Evolutionary conservation across 2,329 filamentous ascomycete genomes (phyloP), one percentile per base, ranked within the genome.

Genomic region (Cytospora mali): DNA sequence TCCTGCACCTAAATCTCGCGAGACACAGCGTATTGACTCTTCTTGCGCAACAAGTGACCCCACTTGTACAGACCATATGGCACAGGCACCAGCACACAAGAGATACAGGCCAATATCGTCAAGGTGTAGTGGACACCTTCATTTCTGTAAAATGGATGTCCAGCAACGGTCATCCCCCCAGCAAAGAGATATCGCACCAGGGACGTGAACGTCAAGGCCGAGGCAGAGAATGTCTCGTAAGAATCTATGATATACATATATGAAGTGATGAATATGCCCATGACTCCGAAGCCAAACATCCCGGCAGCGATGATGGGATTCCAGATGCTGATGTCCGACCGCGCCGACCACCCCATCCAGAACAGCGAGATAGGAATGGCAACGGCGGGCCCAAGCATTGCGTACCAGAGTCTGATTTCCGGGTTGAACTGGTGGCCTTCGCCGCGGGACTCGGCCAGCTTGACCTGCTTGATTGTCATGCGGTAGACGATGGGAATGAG

Each of bases 261-360:
- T 0, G 69, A 69, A 21, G 71, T 72, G 21, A 75, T 65, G 27
- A 65, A 65, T 1, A 81, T 77, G 5, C 76, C 75, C 50, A 77
- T 78, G 67, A 81, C 74, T 2, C 76, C 77, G 50, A 77, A 80
- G 1, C 80, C 80, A 28, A 83, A 80, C 0, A 80, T 62, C 0
- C 71, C 70, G 0, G 75, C 72, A 0, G 78, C 80, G 0, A 80
- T 69, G 3, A 82, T 75, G 6, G 75, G 74, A 0, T 77, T 79
- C 74, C 80, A 81, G 66, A 78, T 76, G 25, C 77, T 78, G 28
- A 81, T 75, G 21, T 59, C 67, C 0, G 73, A 65, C 33, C 77
- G 75, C 3, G 76, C 75, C 1, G 78, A 77, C 81, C 81, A 83
- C 6, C 78, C 81, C 23, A 83, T 74, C 80, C 80, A 82, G 67